Conservation (phyloP, 345 rosid genomes). For the Hibiscus tridactylites region DNA sequence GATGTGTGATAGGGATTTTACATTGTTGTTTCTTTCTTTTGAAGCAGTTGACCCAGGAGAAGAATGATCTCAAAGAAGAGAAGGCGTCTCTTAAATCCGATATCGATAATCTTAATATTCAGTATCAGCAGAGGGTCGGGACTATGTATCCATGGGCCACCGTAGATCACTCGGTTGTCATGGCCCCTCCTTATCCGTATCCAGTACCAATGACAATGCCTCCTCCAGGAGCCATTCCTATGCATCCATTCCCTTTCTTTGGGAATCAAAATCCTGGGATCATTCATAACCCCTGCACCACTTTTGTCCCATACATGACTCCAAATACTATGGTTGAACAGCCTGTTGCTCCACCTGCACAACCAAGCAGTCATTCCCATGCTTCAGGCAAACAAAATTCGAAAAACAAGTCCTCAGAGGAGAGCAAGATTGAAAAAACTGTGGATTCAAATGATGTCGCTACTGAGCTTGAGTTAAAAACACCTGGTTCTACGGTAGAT, state of each 20-base stretch:
- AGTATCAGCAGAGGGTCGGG: conserved; percentile 72
- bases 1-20: neutral
- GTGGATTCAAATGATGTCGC: conserved; percentile 57
- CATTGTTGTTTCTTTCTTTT: neutral
- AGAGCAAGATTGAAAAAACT: conserved; percentile 46
- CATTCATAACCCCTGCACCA: conserved; percentile 56
- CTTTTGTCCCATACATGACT: conserved; percentile 59
- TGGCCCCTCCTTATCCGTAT: conserved; percentile 68
- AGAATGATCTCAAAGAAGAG: conserved; percentile 85
- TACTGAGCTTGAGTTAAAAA: conserved; percentile 81
- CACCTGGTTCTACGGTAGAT: conserved; percentile 68
- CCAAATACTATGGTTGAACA: conserved; percentile 53
- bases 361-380: conserved; percentile 27
- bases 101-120: conserved; percentile 59
- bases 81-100: conserved; percentile 68
- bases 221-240: conserved; percentile 59
- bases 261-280: conserved; percentile 65
- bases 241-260: conserved; percentile 71
- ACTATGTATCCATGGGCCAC: conserved; percentile 58
- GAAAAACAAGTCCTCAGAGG: conserved; percentile 44
- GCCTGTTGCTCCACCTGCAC: conserved; percentile 33
- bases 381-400: conserved; percentile 38
- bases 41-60: conserved; percentile 72
- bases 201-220: conserved; percentile 75
- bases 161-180: conserved; percentile 60